phyloP scores from a whole-genome alignment of 2,329 filamentous ascomycete species.

The Pseudocercospora cruenta region DNA sequence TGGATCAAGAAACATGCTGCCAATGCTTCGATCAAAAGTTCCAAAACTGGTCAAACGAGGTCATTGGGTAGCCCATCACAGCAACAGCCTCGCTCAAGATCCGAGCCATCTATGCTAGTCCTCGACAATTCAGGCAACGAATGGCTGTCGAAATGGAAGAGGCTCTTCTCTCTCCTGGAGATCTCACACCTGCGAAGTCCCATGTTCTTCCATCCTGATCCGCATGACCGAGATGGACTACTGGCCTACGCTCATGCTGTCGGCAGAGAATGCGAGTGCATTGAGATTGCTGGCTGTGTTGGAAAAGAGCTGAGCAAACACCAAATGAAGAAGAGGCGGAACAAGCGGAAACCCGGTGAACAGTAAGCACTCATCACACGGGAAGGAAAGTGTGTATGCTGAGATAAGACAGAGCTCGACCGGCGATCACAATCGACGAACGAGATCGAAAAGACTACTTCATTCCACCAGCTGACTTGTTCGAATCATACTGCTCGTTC shows the following conservation, averaged over 20 bases:
- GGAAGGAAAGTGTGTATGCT: neutral
- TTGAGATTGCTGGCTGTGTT: conserved; percentile 73
- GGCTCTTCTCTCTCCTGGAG: conserved; percentile 67
- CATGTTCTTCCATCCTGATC: conserved; percentile 83
- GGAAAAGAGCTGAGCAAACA: conserved; percentile 82
- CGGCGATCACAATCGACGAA: conserved; percentile 47
- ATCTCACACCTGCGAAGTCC: conserved; percentile 76
- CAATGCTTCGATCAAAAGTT: conserved; percentile 62
- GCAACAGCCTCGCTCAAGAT: conserved; percentile 18
- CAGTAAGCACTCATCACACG: conserved; percentile 11
- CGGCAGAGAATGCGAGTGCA: conserved; percentile 64
- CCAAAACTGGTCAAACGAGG: conserved; percentile 47
- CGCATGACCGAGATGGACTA: conserved; percentile 72
- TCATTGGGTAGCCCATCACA: conserved; percentile 27
- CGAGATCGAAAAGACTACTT: conserved; percentile 54
- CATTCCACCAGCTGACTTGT: conserved; percentile 46
- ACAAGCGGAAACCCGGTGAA: conserved; percentile 20
- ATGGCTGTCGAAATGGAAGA: conserved; percentile 75
- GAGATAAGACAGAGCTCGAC: conserved; percentile 19
- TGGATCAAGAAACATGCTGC: conserved; percentile 71
- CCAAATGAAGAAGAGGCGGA: conserved; percentile 65
- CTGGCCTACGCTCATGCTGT: conserved; percentile 68
- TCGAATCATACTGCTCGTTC: conserved; percentile 46
- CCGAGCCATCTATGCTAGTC: conserved; percentile 58
- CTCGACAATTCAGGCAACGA: conserved; percentile 65